Evolutionary conservation across 768 basidiomycete genomes (phyloP).

Genomic region (Lyophyllum shimeji): DNA sequence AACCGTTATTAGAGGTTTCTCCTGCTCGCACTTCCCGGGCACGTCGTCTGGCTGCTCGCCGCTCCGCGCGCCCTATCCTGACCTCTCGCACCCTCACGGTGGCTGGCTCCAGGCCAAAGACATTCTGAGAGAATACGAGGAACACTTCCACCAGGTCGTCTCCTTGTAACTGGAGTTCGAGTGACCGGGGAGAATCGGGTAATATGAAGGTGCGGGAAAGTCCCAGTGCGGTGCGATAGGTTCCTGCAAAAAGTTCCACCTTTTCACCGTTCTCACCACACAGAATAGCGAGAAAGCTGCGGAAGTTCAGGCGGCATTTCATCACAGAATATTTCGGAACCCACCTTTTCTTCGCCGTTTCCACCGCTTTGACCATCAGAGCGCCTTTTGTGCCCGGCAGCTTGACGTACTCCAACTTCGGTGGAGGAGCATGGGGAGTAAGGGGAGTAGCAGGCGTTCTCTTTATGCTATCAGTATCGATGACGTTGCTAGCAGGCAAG

Average conservation of each 20-base stretch:
- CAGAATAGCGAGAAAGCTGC: constrained; percentile 87
- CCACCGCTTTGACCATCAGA: constrained; percentile 80
- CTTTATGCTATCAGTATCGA: constrained; percentile 40
- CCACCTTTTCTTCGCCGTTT: constrained; percentile 87
- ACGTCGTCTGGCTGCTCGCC: constrained; percentile 79
- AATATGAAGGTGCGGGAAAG: constrained; percentile 92
- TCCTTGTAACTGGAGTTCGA: constrained; percentile 87
- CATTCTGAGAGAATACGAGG: constrained; percentile 87
- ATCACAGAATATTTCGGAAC: constrained; percentile 12
- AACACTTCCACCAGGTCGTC: constrained; percentile 93
- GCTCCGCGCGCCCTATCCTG: constrained; percentile 84
- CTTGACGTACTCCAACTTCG: constrained; percentile 90
- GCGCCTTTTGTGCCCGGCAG: constrained; percentile 89
- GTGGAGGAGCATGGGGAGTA: constrained; percentile 60
- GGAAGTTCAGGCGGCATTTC: not conserved
- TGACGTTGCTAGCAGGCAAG: constrained; percentile 33
- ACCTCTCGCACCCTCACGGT: constrained; percentile 95
- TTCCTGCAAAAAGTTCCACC: constrained; percentile 91
- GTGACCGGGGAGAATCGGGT: constrained; percentile 84
- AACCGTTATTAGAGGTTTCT: constrained; percentile 41
- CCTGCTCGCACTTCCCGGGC: constrained; percentile 67
- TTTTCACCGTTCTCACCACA: constrained; percentile 93
- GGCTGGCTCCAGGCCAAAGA: constrained; percentile 90
- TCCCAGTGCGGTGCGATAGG: constrained; percentile 84
- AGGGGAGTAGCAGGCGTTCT: constrained; percentile 29